Base-by-base conservation (phyloP, 1,284 basidiomycete species). In the Coniferiporia sulphurascens region DNA sequence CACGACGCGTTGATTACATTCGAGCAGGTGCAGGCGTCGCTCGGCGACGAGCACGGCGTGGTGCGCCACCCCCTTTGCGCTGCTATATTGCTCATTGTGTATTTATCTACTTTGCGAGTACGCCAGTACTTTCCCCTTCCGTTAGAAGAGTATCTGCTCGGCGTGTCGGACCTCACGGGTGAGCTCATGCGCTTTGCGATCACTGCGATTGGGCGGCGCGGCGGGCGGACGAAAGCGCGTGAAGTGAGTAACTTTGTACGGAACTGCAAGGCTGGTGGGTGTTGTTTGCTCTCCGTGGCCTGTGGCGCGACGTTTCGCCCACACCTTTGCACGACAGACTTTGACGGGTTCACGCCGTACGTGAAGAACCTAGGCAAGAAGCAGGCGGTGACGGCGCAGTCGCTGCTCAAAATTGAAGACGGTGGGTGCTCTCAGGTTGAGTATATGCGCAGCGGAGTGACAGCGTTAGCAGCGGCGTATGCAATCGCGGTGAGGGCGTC, bases 121-220 rank as follows among this genome's bases (percentile, higher is more conserved):
- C 55, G 64, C 22, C 66, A 50, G 35, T 87, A 81, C 64, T 84
- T 93, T 65, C 81, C 84, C 10, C 67, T 93, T 32, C 78, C 91
- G 1, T 70, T 82, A 27, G 84, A 88, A 56, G 95, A 98, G 67
- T 98, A 98, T 70, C 77, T 98, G 13, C 82, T 98, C 1, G 96
- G 96, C 13, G 76, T 98, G 34, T 94, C 93, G 1, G 96, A 99
- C 71, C 78, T 99, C 36, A 97, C 94, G 0, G 96, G 96, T 46
- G 96, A 98, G 73, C 83, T 96, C n/a, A 98, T 98, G 96, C 84
- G 96, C 41, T 91, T 89, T 63, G 93, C 94, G 3, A 97, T 95
- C 62, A 90, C 85, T 46, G 78, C 84, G 12, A 82, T 90, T 50
- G 77, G 87, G 7, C 82, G 82, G 21, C 84, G 84, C 36, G 88